phyloP scores from a whole-genome alignment of 768 basidiomycete species.

The Trametes gibbosa region DNA sequence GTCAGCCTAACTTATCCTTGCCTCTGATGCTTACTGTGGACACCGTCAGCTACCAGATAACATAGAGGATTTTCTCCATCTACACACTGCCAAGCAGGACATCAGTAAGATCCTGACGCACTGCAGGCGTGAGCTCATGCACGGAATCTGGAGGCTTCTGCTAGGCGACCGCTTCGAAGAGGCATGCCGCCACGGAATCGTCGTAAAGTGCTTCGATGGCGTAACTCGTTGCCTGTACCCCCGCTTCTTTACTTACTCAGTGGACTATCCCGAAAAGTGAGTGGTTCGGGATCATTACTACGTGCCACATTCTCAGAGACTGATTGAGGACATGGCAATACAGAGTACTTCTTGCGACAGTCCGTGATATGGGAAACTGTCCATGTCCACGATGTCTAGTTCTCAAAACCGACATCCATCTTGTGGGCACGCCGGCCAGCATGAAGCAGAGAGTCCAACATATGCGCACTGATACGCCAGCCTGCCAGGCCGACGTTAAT shows the following conservation, averaged over 20 bases:
- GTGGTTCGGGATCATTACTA: not conserved
- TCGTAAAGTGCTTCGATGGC: slow-evolving; percentile 23
- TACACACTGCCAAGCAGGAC: slow-evolving; percentile 30
- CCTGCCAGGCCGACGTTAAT: not conserved
- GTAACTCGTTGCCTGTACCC: slow-evolving; percentile 21
- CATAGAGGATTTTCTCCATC: slow-evolving; percentile 7
- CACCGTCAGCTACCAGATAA: not conserved
- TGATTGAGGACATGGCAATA: slow-evolving; percentile 33
- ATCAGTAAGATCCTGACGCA: slow-evolving; percentile 26
- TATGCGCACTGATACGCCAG: slow-evolving; percentile 15
- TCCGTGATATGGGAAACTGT: slow-evolving; percentile 31
- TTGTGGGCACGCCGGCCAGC: slow-evolving; percentile 19
- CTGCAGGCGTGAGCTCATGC: slow-evolving; percentile 27
- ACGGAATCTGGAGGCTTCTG: slow-evolving; percentile 20
- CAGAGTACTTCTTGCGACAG: slow-evolving; percentile 28
- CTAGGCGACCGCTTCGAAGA: slow-evolving; percentile 22
- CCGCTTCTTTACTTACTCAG: slow-evolving; percentile 27
- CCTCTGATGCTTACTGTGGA: not conserved
- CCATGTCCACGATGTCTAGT: slow-evolving; percentile 33
- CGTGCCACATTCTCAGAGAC: slow-evolving; percentile 21
- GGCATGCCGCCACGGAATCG: slow-evolving; percentile 24
- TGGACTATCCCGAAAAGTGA: slow-evolving; percentile 32
- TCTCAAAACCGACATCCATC: slow-evolving; percentile 14
- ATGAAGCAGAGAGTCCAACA: not conserved
- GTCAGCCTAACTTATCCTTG: not conserved